Evolutionary conservation across 2,329 filamentous ascomycete species (phyloP).

Genomic region (Albifimbria verrucaria): DNA sequence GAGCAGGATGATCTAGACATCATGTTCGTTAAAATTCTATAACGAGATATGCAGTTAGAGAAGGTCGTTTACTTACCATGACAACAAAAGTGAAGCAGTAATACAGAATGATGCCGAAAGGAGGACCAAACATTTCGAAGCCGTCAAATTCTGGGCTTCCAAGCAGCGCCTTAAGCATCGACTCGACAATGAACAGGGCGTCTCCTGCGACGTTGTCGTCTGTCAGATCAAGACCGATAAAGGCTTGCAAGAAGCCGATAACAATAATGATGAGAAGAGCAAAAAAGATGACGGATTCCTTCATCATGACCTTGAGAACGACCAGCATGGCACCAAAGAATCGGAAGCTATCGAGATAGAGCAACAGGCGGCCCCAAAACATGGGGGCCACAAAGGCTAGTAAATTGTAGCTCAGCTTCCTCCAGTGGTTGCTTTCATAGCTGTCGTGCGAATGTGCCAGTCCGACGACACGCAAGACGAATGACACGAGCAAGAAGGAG

Average conservation of each 20-base stretch:
- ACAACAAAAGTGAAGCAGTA: conserved; percentile 98
- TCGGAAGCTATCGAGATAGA: conserved; percentile 89
- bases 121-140: conserved; percentile 87
- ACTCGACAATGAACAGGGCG: conserved; percentile 69
- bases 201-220: conserved; percentile 69
- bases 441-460: conserved; percentile 55
- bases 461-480: conserved; percentile 76
- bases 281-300: conserved; percentile 94
- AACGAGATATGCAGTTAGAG: no score
- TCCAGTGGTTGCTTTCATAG: conserved; percentile 56
- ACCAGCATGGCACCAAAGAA: conserved; percentile 99
- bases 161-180: conserved; percentile 89
- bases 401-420: conserved; percentile 87
- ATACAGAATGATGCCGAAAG: conserved; percentile 92
- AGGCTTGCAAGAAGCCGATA: conserved; percentile 86
- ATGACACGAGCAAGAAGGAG: conserved; percentile 70
- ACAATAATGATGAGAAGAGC: conserved; percentile 82
- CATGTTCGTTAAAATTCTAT: no score
- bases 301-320: conserved; percentile 93
- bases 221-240: conserved; percentile 83
- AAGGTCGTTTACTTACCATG: conserved; percentile 80
- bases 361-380: conserved; percentile 91
- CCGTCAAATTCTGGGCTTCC: conserved; percentile 84
- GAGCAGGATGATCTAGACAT: conserved; percentile 67
- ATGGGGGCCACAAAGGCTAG: conserved; percentile 89